phyloP scores from a whole-genome alignment of 805 yeast genomes.

The Nakazawaea ernobii region DNA sequence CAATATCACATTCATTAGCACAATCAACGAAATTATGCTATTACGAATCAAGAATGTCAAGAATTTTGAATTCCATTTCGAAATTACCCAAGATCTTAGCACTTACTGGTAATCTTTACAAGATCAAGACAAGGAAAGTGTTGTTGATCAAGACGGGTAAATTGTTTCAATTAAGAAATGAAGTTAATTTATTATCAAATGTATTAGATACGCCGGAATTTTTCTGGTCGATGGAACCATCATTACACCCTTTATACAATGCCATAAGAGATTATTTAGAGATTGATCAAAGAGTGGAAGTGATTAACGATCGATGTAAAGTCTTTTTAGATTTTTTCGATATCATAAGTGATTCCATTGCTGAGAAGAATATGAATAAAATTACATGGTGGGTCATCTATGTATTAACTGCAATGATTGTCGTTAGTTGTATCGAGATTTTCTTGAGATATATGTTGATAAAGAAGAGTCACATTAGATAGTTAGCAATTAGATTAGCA shows the following conservation, averaged over 20 bases:
- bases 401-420: constrained; percentile 71
- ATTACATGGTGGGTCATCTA: constrained; percentile 87
- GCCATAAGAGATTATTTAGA: constrained; percentile 92
- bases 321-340: constrained; percentile 92
- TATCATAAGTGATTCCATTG: constrained; percentile 88
- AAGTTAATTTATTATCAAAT: constrained; percentile 85
- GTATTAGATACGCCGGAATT: constrained; percentile 94
- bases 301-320: constrained; percentile 86
- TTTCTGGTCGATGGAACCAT: constrained; percentile 95
- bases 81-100: constrained; percentile 87
- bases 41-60: constrained; percentile 88
- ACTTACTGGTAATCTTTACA: constrained; percentile 78
- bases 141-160: constrained; percentile 84
- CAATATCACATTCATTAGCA: constrained; percentile 95
- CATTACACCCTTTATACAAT: constrained; percentile 82
- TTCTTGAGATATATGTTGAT: constrained; percentile 50
- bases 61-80: constrained; percentile 77
- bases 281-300: constrained; percentile 91
- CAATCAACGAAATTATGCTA: constrained; percentile 89
- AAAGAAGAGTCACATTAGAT: constrained; percentile 12
- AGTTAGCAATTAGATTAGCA: no score
- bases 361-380: constrained; percentile 86
- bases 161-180: constrained; percentile 84
- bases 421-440: constrained; percentile 73
- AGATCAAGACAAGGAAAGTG: constrained; percentile 66